Percentiles rank a stretch among this genome's conserved stretches.
These are phyloP conservation scores for Neurospora sp. DNA, from an alignment of 2,329 filamentous ascomycete genomes.

Conservation along the genomic window DNA sequence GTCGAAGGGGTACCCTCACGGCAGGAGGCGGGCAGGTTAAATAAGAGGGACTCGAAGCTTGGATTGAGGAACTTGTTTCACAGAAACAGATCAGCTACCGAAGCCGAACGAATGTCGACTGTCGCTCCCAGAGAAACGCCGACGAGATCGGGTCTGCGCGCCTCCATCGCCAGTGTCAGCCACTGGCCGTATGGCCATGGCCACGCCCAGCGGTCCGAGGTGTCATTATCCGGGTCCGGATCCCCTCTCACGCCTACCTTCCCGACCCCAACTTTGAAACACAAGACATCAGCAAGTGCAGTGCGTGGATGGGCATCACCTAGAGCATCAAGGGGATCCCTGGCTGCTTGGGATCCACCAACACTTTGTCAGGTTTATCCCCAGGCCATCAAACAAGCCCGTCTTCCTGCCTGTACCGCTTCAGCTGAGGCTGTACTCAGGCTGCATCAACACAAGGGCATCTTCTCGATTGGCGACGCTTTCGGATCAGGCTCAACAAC, in stretches of 20 bases:
- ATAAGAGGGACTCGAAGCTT: conserved; percentile 40
- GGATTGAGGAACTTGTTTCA: conserved; percentile 42
- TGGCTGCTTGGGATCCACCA: conserved; percentile 53
- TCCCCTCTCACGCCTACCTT: neutral
- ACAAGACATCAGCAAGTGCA: conserved; percentile 18
- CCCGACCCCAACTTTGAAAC: conserved; percentile 12
- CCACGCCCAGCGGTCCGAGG: conserved; percentile 24
- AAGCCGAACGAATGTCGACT: conserved; percentile 18
- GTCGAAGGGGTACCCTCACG: conserved; percentile 33
- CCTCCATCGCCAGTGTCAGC: conserved; percentile 36
- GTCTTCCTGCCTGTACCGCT: conserved; percentile 55
- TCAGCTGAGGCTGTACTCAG: conserved; percentile 61
- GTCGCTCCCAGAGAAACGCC: conserved; percentile 19
- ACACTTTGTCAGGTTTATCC: conserved; percentile 82
- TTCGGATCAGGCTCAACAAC: conserved; percentile 12
- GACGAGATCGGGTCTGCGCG: conserved; percentile 29
- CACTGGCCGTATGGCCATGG: conserved; percentile 30
- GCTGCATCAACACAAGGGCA: conserved; percentile 42
- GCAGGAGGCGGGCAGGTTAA: conserved; percentile 28
- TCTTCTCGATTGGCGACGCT: conserved; percentile 25
- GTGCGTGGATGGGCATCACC: conserved; percentile 13
- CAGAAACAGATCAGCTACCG: conserved; percentile 30
- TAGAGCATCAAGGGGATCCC: conserved; percentile 19
- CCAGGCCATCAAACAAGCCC: conserved; percentile 68
- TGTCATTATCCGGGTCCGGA: conserved; percentile 18